phyloP scores from a whole-genome alignment of 2,329 filamentous ascomycete genomes.

The Metarhizium brunneum region DNA sequence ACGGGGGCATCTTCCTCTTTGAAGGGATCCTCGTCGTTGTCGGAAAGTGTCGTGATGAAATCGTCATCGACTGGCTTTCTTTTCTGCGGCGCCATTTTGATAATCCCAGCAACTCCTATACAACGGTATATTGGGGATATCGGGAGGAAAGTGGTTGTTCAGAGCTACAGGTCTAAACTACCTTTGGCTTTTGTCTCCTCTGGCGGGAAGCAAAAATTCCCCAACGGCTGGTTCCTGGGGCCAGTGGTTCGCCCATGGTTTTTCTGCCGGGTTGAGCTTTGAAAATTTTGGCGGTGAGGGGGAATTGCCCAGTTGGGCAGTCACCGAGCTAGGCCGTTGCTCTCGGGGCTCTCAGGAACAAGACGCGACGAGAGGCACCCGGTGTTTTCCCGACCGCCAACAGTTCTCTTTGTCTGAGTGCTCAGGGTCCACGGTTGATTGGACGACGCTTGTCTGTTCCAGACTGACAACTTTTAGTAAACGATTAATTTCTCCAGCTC shows the following conservation, averaged over 20 bases:
- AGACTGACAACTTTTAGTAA: conserved; percentile 1
- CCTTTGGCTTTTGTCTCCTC: no score
- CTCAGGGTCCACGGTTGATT: conserved; percentile 26
- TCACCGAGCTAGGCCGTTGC: not conserved
- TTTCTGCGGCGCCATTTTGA: conserved; percentile 37
- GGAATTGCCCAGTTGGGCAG: not conserved
- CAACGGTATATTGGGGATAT: not conserved
- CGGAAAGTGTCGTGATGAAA: conserved; percentile 50
- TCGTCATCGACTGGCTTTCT: conserved; percentile 44
- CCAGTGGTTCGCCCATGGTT: not conserved
- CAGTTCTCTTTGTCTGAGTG: conserved; percentile 9
- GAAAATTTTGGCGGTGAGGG: conserved; percentile 17
- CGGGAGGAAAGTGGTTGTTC: not conserved
- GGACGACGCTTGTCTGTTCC: conserved; percentile 19
- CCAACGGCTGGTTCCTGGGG: not conserved
- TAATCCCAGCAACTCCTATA: not conserved
- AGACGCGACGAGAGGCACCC: not conserved
- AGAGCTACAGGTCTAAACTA: no score
- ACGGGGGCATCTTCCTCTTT: conserved; percentile 39
- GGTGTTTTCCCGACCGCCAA: conserved; percentile 12
- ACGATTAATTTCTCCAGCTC: conserved; percentile 7
- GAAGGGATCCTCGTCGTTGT: conserved; percentile 43
- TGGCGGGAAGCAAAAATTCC: no score
- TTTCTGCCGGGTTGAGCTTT: conserved; percentile 13
- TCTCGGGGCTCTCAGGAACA: not conserved